Conservation (phyloP, 495 filamentous ascomycete genomes). For the Penicillium verhagenii region DNA sequence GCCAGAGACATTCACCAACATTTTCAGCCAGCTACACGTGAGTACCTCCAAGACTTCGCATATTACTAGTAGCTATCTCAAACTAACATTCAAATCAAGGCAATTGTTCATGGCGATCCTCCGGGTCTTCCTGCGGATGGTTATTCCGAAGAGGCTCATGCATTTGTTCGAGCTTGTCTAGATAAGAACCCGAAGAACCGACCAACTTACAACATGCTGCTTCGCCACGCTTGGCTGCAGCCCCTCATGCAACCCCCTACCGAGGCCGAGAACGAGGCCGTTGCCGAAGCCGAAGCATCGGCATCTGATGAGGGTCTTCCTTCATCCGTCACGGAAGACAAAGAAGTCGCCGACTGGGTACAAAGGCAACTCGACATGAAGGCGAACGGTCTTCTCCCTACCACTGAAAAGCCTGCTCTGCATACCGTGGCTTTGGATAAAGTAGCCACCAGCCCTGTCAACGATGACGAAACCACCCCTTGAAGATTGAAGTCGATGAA, state of each 20-base stretch:
- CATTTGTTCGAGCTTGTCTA: conserved; percentile 86
- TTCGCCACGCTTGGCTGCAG: conserved; percentile 85
- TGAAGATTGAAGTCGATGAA: conserved; percentile 11
- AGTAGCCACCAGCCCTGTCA: conserved; percentile 40
- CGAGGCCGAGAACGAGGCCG: conserved; percentile 61
- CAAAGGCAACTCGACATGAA: conserved; percentile 64
- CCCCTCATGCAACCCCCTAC: conserved; percentile 78
- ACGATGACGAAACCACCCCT: conserved; percentile 25
- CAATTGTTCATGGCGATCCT: conserved; percentile 94
- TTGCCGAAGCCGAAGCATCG: background rate
- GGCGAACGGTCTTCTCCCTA: conserved; percentile 46
- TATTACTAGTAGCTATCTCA: background rate
- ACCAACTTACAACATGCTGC: conserved; percentile 83
- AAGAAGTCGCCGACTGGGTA: conserved; percentile 86
- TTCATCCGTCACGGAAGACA: conserved; percentile 56
- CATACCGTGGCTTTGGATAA: conserved; percentile 74
- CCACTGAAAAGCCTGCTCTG: conserved; percentile 63
- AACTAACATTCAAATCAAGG: conserved; percentile 54
- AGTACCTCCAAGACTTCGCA: conserved; percentile 48
- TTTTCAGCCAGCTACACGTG: conserved; percentile 96
- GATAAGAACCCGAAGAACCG: conserved; percentile 90
- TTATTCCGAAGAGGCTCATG: conserved; percentile 76
- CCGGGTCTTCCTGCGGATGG: conserved; percentile 75
- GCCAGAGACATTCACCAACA: conserved; percentile 96
- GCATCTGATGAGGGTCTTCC: conserved; percentile 42